Evolutionary conservation across 108 stramenopile genomes (phyloP), one percentile per base, ranked within the genome.

Genomic region (Nitzschia putrida): DNA sequence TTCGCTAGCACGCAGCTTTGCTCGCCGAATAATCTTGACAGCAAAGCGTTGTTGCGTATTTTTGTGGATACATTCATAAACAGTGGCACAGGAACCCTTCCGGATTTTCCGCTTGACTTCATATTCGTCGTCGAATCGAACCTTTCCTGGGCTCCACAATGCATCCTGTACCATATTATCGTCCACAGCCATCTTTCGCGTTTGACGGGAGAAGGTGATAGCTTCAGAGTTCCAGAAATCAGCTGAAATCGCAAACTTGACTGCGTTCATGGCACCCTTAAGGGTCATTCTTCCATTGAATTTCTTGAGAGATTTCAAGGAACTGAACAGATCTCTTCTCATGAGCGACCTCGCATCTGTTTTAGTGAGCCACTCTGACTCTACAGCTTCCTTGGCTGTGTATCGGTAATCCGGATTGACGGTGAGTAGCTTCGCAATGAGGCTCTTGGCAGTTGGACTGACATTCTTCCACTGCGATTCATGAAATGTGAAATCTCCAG

Each of bases 11-110:
- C 53, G 53, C 10, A 67, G 52, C 23, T 71, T 56, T 8, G 71
- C 43, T 20, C 69, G 67, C 13, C 41, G 53, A n/a, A 74, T 70
- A 40, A 80, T 66, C 45, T 80, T 80, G 18, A 75, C 79, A 10
- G 73, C 79, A 56, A 56, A 74, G 3, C 34, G 45, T 20, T 67
- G 69, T 37, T 61, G 21, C 1, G 79, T 74, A n/a, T 39, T 25
- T 29, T 68, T 79, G 47, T 80, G 73, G 3, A 44, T 26, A 21
- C 73, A 74, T 25, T 69, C 57, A 40, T 74, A 97, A 40, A 98
- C 95, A 22, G 95, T 88, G 16, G 97, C 98, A 66, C 95, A 97
- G 0, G 95, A 94, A 26, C 96, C 84, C 37, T 65, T 64, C 26
- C 82, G 80, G 29, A 89, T 40, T 65, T 85, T 83, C 18, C 49